phyloP scores from a whole-genome alignment of 2,329 filamentous ascomycete genomes.

The Xylaria sp. region DNA sequence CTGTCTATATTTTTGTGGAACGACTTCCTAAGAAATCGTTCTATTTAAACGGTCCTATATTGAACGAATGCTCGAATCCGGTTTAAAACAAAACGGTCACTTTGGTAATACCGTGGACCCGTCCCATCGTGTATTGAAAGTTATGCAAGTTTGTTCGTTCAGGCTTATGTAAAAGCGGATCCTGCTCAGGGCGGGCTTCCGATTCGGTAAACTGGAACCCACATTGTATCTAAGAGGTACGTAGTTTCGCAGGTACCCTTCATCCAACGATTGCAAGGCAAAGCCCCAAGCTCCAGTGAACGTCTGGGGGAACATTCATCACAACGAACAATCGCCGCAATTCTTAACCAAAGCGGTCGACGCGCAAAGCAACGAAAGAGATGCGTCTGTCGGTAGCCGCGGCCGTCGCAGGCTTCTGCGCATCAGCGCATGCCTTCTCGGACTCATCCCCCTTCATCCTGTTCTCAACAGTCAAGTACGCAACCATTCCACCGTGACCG shows the following conservation, averaged over 20 bases:
- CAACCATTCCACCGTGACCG: constrained; percentile 22
- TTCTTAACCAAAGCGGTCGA: neutral
- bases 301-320: constrained; percentile 4
- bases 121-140: too few species aligned
- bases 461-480: constrained; percentile 85
- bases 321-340: constrained; percentile 7
- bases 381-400: constrained; percentile 67
- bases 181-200: too few species aligned
- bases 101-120: too few species aligned
- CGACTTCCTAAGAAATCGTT: too few species aligned
- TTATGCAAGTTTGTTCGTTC: too few species aligned
- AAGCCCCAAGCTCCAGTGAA: constrained; percentile 19
- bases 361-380: constrained; percentile 6
- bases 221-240: neutral
- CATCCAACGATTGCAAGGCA: constrained; percentile 10
- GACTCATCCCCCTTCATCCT: constrained; percentile 91
- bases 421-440: constrained; percentile 75
- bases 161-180: too few species aligned
- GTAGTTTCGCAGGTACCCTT: neutral
- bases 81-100: too few species aligned
- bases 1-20: too few species aligned
- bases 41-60: too few species aligned
- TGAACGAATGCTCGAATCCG: too few species aligned
- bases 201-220: too few species aligned
- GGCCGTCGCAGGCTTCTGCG: constrained; percentile 64